Evolutionary conservation across 2,329 filamentous ascomycete genomes (phyloP).

Genomic region (Cladosporium sp.): DNA sequence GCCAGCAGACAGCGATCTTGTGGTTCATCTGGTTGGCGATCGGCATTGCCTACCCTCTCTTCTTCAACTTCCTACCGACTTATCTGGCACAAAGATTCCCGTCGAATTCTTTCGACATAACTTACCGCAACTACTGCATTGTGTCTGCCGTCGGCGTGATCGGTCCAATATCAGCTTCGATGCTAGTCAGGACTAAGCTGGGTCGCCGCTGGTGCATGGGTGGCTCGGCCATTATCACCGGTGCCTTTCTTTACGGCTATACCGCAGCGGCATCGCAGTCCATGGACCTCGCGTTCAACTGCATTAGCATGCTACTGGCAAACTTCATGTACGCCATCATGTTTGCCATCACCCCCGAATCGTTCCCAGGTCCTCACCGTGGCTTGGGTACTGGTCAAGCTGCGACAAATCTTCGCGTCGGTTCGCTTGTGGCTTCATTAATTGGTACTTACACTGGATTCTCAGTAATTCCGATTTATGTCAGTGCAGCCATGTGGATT

Average conservation of each 20-base stretch:
- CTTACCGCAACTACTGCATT: constrained; percentile 62
- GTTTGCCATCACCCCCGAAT: constrained; percentile 49
- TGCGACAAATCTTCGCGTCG: constrained; percentile 36
- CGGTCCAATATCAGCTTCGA: constrained; percentile 62
- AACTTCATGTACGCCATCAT: constrained; percentile 49
- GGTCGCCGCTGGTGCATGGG: constrained; percentile 44
- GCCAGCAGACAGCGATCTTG: constrained; percentile 57
- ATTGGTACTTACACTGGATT: constrained; percentile 8
- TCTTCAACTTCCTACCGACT: constrained; percentile 65
- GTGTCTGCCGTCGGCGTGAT: constrained; percentile 57
- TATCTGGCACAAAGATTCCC: constrained; percentile 59
- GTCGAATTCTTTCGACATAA: constrained; percentile 51
- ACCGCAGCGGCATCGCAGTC: constrained; percentile 40
- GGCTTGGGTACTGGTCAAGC: constrained; percentile 51
- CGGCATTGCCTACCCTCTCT: constrained; percentile 68
- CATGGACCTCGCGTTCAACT: constrained; percentile 45
- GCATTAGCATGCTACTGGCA: constrained; percentile 50
- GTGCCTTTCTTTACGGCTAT: constrained; percentile 42
- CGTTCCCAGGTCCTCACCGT: constrained; percentile 48
- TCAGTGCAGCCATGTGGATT: constrained; percentile 11
- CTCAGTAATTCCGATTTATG: constrained; percentile 9
- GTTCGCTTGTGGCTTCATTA: constrained; percentile 37
- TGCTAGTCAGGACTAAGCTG: constrained; percentile 53
- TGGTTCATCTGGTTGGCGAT: constrained; percentile 58
- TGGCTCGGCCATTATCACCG: constrained; percentile 39